These are phyloP conservation scores for Austroboletus olivaceoglutinosus DNA, from an alignment of 1,284 basidiomycete species.

Conservation along the genomic window DNA sequence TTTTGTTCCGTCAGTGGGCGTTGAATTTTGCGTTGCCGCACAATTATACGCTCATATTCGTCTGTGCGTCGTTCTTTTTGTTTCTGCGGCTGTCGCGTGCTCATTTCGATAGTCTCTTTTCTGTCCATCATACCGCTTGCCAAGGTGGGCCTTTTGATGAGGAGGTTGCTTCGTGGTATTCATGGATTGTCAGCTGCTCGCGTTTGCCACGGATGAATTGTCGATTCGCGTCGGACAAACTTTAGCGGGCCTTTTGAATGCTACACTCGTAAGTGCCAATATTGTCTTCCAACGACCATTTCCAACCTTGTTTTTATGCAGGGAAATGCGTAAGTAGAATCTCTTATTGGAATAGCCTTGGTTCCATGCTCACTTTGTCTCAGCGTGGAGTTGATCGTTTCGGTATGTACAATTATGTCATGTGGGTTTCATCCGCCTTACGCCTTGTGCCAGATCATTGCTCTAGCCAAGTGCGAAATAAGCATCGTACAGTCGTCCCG, in stretches of 20 bases:
- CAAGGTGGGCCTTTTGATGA: constrained; percentile 43
- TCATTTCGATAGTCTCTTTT: constrained; percentile 54
- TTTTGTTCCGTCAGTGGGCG: constrained; percentile 55
- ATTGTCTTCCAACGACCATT: background rate
- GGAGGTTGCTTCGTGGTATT: background rate
- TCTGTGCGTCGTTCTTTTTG: constrained; percentile 49
- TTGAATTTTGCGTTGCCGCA: constrained; percentile 58
- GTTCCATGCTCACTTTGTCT: background rate
- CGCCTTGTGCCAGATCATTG: constrained; percentile 62
- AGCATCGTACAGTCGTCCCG: constrained; percentile 79
- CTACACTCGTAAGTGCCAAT: constrained; percentile 63
- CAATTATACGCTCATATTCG: constrained; percentile 64
- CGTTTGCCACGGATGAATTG: constrained; percentile 86
- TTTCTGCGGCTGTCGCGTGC: constrained; percentile 5
- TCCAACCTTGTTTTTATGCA: constrained; percentile 28
- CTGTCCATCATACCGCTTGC: constrained; percentile 74
- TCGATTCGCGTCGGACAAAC: constrained; percentile 84
- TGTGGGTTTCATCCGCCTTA: constrained; percentile 7
- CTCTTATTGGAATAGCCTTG: background rate
- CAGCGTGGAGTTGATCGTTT: constrained; percentile 79
- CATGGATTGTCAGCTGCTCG: constrained; percentile 56
- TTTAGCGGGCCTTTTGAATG: constrained; percentile 81
- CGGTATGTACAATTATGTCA: constrained; percentile 41
- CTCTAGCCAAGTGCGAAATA: constrained; percentile 77
- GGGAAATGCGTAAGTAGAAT: constrained; percentile 72